These are phyloP conservation scores for Spiraea crenata DNA, from an alignment of 331 rosid genomes.

Conservation along the genomic window DNA sequence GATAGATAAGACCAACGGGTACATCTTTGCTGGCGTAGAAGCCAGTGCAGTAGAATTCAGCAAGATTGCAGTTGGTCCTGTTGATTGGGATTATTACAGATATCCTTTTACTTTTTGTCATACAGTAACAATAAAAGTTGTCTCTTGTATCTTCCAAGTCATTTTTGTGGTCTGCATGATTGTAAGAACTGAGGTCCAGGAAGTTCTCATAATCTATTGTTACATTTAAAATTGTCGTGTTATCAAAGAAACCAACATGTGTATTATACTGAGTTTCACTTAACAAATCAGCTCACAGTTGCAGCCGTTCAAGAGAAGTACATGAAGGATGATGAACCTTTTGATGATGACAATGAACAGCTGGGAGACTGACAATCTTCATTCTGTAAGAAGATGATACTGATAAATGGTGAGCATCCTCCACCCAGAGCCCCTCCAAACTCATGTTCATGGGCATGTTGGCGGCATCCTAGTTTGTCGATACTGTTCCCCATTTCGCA, in stretches of 20 bases:
- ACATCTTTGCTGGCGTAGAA: slow-evolving; percentile 80
- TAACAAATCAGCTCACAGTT: slow-evolving; percentile 64
- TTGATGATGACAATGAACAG: slow-evolving; percentile 37
- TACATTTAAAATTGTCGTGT: not conserved
- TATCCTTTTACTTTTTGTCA: slow-evolving; percentile 56
- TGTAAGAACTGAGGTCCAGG: not conserved
- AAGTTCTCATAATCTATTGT: not conserved
- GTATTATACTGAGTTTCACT: slow-evolving; percentile 30
- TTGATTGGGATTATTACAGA: slow-evolving; percentile 93
- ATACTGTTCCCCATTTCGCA: not conserved
- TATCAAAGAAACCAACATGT: not conserved
- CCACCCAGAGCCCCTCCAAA: no score
- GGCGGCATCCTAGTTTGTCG: not conserved
- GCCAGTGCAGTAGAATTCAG: slow-evolving; percentile 90
- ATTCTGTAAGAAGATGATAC: slow-evolving; percentile 8
- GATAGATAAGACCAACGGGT: slow-evolving; percentile 89
- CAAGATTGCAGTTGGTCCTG: slow-evolving; percentile 78
- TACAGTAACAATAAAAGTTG: not conserved
- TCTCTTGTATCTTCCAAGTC: not conserved
- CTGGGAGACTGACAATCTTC: not conserved
- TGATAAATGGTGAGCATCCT: not conserved
- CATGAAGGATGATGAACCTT: slow-evolving; percentile 62
- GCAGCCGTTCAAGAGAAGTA: slow-evolving; percentile 91
- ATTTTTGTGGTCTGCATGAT: not conserved
- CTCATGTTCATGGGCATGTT: not conserved